These are phyloP conservation scores for Phlebiopsis gigantea DNA, from an alignment of 768 basidiomycete genomes.

Conservation along the genomic window DNA sequence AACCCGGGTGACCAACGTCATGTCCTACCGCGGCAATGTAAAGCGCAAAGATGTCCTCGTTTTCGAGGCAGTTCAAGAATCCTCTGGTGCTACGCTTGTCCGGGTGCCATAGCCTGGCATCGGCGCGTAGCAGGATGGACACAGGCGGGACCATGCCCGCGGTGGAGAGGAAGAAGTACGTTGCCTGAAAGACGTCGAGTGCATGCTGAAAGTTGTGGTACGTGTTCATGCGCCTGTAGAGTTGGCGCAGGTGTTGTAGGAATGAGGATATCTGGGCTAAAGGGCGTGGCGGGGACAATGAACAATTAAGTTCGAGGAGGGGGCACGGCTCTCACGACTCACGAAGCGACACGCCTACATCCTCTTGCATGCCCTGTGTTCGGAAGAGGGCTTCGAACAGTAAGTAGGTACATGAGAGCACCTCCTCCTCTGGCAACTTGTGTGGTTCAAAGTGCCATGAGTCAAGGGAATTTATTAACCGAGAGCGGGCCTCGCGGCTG, in stretches of 20 bases:
- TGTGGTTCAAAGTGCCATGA: conserved; percentile 92
- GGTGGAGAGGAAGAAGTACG: conserved; percentile 75
- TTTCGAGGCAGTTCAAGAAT: conserved; percentile 35
- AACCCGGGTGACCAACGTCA: conserved; percentile 95
- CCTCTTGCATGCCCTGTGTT: conserved; percentile 66
- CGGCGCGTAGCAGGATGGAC: conserved; percentile 49
- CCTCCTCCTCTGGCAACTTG: conserved; percentile 74
- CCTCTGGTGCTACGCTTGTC: conserved; percentile 27
- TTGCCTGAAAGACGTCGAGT: conserved; percentile 91
- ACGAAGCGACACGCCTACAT: conserved; percentile 55
- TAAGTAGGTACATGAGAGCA: conserved; percentile 73
- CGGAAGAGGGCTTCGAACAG: conserved; percentile 84
- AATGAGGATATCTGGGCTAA: conserved; percentile 72
- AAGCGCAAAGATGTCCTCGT: conserved; percentile 76
- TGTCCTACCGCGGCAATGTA: conserved; percentile 94
- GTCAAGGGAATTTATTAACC: conserved; percentile 64
- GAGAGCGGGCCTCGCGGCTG: conserved; percentile 43
- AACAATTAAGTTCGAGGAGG: not conserved
- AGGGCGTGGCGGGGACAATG: not conserved
- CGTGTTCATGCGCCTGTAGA: conserved; percentile 87
- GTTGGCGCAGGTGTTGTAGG: conserved; percentile 81
- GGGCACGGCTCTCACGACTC: conserved; percentile 25
- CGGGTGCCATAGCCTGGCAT: conserved; percentile 31
- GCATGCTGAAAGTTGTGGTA: conserved; percentile 99
- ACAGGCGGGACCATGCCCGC: conserved; percentile 81